Base-by-base conservation (phyloP, 2,329 filamentous ascomycete genomes). In the Paecilomyces fulvus region DNA sequence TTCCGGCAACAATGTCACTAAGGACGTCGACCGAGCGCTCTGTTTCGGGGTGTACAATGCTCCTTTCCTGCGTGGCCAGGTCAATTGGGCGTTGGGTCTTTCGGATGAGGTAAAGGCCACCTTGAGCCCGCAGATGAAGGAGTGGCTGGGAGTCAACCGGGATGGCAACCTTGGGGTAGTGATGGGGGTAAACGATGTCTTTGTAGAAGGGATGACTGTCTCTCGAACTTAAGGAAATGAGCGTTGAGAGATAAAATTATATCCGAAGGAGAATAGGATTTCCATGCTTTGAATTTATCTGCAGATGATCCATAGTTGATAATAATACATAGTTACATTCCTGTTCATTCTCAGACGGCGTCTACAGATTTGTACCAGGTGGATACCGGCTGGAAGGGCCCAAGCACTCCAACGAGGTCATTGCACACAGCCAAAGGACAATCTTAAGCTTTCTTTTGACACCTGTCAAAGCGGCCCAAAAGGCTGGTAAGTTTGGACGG, bases 41-140 rank as follows among this genome's bases (percentile, higher is more conserved):
- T n/a, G 70, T 8, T 70, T 72, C 51, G 69, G 62, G 8, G 69
- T 68, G 43, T 73, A 73, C 54, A 69, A 67, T 23, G 60, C 59
- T 9, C 60, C 67, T 0, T 67, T 65, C 52, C 54, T 71, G 51
- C 55, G 67, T 17, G 64, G 67, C 17, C 66, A 69, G 59, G 65
- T 70, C 28, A 71, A 68, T 58, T 71, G 69, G 68, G 66, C 62
- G 0, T 67, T 65, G 8, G 66, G 63, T 50, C 49, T 71, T 49
- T 61, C 65, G 51, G 61, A 63, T 49, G 65, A 69, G 51, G 58
- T 66, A 0, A 63, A 69, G 58, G 60, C 64, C 17, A 59, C 51
- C 1, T 30, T 69, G 46, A 63, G 48, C 30, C 52, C 56, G 11
- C 58, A 70, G 55, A 57, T 67, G 61, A 66, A 60, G 48, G 61